phyloP scores from a whole-genome alignment of 495 filamentous ascomycete genomes.

The Penicillium dipodomyicola region DNA sequence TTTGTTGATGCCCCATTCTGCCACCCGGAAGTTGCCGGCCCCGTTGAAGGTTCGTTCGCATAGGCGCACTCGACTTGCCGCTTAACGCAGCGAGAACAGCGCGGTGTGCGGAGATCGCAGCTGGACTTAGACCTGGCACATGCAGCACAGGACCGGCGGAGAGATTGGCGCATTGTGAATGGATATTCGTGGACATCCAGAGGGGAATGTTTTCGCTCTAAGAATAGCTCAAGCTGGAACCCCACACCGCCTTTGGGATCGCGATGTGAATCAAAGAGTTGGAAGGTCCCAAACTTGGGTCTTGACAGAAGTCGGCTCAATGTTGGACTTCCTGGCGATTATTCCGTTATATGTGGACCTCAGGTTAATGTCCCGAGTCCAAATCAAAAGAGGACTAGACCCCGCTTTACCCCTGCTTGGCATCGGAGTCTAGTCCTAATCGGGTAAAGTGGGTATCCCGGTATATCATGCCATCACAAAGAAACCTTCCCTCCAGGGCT shows the following conservation, averaged over 20 bases:
- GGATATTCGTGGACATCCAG: conserved; percentile 4
- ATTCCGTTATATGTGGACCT: not conserved
- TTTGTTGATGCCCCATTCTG: conserved; percentile 11
- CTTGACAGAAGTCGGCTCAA: not conserved
- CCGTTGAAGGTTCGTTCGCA: conserved; percentile 46
- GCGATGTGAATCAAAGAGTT: not conserved
- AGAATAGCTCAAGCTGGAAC: not conserved
- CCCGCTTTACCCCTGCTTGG: conserved; percentile 14
- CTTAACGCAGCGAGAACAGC: conserved; percentile 50
- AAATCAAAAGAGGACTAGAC: conserved; percentile 25
- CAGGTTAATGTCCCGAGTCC: not conserved
- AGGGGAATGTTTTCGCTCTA: not conserved
- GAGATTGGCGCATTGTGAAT: conserved; percentile 42
- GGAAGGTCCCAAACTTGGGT: not conserved
- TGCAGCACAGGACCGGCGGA: conserved; percentile 49
- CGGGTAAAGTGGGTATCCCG: not conserved
- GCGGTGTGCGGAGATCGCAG: conserved; percentile 48
- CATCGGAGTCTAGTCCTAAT: conserved; percentile 32
- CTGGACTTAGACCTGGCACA: conserved; percentile 50
- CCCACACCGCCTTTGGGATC: conserved; percentile 4
- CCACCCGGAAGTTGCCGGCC: conserved; percentile 16
- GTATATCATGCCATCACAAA: conserved; percentile 5
- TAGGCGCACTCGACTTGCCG: conserved; percentile 43
- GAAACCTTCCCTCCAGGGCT: not conserved
- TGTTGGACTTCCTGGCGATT: not conserved